Evolutionary conservation across 164 flowering plant species (phyloP).

Genomic region (Paratinospora sagittata): DNA sequence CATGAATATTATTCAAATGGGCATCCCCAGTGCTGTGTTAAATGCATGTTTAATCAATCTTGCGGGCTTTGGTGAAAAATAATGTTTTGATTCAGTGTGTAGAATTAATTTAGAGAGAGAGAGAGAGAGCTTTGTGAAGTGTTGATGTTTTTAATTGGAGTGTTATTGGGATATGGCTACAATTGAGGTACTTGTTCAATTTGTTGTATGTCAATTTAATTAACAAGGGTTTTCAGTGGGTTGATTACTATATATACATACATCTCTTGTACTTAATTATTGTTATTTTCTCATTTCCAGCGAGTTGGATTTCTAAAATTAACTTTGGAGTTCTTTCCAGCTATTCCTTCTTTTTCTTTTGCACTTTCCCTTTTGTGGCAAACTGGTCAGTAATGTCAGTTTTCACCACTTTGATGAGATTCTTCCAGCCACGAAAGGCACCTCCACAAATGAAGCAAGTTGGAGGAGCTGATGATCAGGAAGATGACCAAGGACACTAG

Average conservation of each 20-base stretch:
- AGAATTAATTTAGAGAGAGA: too few species aligned
- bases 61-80: conserved; percentile 4
- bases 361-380: not conserved
- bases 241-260: too few species aligned
- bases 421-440: conserved; percentile 19
- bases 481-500: too few species aligned
- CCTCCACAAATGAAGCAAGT: not conserved
- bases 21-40: not conserved
- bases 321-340: conserved; percentile 8
- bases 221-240: not conserved
- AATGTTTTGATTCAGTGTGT: not conserved
- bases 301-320: conserved; percentile 4
- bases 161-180: too few species aligned
- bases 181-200: too few species aligned
- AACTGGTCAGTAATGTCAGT: conserved; percentile 12
- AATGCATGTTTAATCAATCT: not conserved
- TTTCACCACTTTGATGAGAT: conserved; percentile 11
- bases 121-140: not conserved
- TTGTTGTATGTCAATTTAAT: too few species aligned
- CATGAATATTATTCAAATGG: not conserved
- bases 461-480: too few species aligned
- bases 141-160: not conserved
- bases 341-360: not conserved
- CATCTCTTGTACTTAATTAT: not conserved
- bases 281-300: not conserved